Evolutionary conservation across 108 stramenopile genomes (phyloP).

Genomic region (Tribonema minus): DNA sequence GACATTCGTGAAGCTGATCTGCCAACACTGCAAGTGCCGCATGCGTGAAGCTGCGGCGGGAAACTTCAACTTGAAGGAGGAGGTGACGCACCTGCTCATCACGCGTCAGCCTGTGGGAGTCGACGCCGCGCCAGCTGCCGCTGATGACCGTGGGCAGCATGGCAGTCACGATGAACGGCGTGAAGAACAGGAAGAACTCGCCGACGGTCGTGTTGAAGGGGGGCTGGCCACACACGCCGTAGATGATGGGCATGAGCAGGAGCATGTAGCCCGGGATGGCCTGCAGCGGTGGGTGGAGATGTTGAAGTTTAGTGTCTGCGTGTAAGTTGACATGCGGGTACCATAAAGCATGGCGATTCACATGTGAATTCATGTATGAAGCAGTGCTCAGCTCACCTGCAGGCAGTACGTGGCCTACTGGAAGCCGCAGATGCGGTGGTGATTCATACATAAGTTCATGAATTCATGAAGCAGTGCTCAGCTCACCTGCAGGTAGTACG

Average conservation of each 20-base stretch:
- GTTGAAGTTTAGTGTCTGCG: no score
- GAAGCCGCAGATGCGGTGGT: constrained; percentile 23
- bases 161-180: constrained; percentile 43
- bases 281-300: no score
- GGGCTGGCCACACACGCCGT: constrained; percentile 24
- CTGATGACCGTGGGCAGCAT: constrained; percentile 41
- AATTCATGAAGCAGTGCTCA: no score
- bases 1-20: no score
- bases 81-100: constrained; percentile 47
- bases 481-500: constrained; percentile 40
- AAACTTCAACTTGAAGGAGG: no score
- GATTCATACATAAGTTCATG: no score
- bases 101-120: constrained; percentile 34
- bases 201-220: constrained; percentile 36
- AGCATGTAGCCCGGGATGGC: constrained; percentile 42
- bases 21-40: no score
- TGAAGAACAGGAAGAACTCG: constrained; percentile 18
- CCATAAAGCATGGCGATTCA: no score
- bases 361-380: no score
- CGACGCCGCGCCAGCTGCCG: constrained; percentile 32
- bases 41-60: no score
- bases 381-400: constrained; percentile 1
- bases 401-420: constrained; percentile 45
- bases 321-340: no score
- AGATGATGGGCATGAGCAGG: constrained; percentile 39